A percentile compares a stretch with the other conserved stretches of the same genome.
Evolutionary conservation across 805 yeast species (phyloP).

Genomic region (Sungouiella thailandica): DNA sequence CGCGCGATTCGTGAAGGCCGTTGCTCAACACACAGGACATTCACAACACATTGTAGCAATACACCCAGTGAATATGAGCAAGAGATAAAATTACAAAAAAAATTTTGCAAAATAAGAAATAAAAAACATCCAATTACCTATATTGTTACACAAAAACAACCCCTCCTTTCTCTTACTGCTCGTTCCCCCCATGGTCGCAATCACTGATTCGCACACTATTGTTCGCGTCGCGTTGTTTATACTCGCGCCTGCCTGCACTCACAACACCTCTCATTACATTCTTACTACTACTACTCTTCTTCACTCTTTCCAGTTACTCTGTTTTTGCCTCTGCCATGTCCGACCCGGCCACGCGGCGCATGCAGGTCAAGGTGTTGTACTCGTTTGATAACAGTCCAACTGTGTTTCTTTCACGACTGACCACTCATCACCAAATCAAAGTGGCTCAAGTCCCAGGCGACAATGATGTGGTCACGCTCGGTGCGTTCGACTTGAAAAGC

Average conservation of each 20-base stretch:
- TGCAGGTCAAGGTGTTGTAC: conserved; percentile 43
- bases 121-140: no score
- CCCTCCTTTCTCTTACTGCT: no score
- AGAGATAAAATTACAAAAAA: no score
- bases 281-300: neutral
- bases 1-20: no score
- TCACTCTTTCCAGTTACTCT: neutral
- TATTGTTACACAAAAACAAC: no score
- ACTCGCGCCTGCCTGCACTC: conserved; percentile 1
- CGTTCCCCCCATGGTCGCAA: no score
- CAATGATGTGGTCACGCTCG: conserved; percentile 29
- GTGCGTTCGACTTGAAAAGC: conserved; percentile 37
- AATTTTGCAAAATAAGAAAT: no score
- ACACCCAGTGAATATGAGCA: no score
- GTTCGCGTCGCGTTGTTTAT: conserved; percentile 20
- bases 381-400: conserved; percentile 40
- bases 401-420: conserved; percentile 39
- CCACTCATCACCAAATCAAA: conserved; percentile 28
- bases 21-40: no score
- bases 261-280: neutral
- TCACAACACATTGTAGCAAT: no score
- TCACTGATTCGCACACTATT: no score
- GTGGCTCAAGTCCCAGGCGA: conserved; percentile 33
- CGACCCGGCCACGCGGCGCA: conserved; percentile 28
- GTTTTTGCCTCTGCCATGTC: no score